Evolutionary conservation across 2,329 filamentous ascomycete species (phyloP).

Genomic region (Juglanconis sp.): DNA sequence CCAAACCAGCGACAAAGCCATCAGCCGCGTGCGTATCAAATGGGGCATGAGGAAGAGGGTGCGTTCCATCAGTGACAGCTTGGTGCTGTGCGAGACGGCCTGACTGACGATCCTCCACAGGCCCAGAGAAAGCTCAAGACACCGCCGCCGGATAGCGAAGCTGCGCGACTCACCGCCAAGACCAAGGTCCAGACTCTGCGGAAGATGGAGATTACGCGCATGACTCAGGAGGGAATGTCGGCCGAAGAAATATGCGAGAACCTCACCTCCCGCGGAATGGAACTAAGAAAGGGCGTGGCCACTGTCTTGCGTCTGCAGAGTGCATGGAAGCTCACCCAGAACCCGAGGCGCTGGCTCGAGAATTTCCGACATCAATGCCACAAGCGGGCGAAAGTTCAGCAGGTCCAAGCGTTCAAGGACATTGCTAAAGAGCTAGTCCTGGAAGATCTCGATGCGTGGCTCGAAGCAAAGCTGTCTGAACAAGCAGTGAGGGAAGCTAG

Average conservation of each 20-base stretch:
- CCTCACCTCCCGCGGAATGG: constrained; percentile 20
- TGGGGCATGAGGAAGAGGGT: constrained; percentile 22
- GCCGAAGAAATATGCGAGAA: constrained; percentile 17
- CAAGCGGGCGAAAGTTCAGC: constrained; percentile 14
- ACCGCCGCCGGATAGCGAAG: constrained; percentile 18
- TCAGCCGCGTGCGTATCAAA: constrained; percentile 20
- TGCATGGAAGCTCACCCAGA: constrained; percentile 17
- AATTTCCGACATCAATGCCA: constrained; percentile 17
- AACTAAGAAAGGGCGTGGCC: constrained; percentile 20
- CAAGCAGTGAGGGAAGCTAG: constrained; percentile 5
- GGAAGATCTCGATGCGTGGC: constrained; percentile 2
- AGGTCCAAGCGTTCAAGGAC: constrained; percentile 9
- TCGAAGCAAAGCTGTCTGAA: constrained; percentile 5
- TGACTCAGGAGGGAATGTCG: constrained; percentile 20
- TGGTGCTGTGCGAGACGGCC: accelerated
- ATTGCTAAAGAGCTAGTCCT: constrained; percentile 11
- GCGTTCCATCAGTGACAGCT: not conserved
- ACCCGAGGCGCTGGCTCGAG: constrained; percentile 14
- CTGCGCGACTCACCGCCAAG: constrained; percentile 14
- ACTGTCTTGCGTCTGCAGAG: constrained; percentile 21
- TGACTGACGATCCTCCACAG: constrained; percentile 1
- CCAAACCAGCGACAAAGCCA: constrained; percentile 19
- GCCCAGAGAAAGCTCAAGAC: constrained; percentile 18
- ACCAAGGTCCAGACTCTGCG: constrained; percentile 10
- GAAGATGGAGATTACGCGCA: constrained; percentile 20